phyloP scores from a whole-genome alignment of 495 filamentous ascomycete species.

The Darksidea phi region DNA sequence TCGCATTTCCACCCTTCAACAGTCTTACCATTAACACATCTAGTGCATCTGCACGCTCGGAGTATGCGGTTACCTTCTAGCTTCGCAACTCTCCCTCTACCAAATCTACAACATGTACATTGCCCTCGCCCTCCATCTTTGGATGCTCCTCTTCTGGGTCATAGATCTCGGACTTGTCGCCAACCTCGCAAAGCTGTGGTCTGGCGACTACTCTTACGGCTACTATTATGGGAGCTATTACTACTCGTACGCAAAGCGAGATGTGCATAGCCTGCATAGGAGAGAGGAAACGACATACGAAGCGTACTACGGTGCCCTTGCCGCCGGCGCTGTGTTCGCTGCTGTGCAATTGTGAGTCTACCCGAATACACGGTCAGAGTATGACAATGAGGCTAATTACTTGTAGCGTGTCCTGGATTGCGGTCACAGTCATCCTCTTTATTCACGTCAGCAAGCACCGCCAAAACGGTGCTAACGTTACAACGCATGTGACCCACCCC shows the following conservation, averaged over 20 bases:
- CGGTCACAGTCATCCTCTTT: conserved; percentile 12
- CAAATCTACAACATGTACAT: conserved; percentile 25
- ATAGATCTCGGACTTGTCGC: conserved; percentile 30
- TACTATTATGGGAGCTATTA: background rate
- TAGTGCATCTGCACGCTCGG: conserved; percentile 26
- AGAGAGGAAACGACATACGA: conserved; percentile 11
- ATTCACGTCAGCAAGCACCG: conserved; percentile 24
- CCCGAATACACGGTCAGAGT: background rate
- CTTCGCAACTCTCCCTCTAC: conserved; percentile 10
- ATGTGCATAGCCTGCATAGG: background rate
- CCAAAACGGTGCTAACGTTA: background rate
- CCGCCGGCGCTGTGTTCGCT: conserved; percentile 28
- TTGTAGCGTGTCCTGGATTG: conserved; percentile 19
- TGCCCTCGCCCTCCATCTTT: conserved; percentile 18
- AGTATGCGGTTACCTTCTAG: conserved; percentile 15
- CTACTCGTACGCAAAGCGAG: conserved; percentile 1
- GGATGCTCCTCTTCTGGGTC: conserved; percentile 34
- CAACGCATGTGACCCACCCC: background rate
- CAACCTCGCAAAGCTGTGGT: conserved; percentile 24
- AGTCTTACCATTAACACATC: background rate
- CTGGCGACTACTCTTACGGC: background rate
- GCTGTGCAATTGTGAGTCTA: conserved; percentile 21
- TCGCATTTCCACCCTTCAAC: background rate
- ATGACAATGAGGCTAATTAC: conserved; percentile 3
- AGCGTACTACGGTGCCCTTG: conserved; percentile 28